Evolutionary conservation across 1,284 basidiomycete genomes (phyloP), one percentile per base, ranked within the genome.

Genomic region (Boletus putidus): DNA sequence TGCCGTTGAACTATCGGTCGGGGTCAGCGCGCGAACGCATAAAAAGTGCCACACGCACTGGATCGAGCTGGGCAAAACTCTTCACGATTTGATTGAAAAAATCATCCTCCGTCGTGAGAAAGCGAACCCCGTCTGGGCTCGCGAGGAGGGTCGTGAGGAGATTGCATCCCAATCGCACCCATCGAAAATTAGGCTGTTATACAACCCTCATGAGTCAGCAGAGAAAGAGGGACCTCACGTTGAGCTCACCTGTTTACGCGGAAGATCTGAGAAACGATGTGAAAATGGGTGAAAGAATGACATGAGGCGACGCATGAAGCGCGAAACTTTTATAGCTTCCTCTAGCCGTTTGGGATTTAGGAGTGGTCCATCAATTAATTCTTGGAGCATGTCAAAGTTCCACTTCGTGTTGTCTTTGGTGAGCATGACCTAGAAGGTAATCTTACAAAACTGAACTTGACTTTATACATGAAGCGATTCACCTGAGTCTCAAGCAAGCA

Each of bases 311-410:
- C 89, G 84, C 59, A 97, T 87, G 65, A 97, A 95, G 68, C 94
- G 89, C 20, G 92, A 89, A 15, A 89, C 92, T 70, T 89, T 91
- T 71, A 96, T 92, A 2, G 93, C 94, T 75, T 99, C 97, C 68
- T 99, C 97, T 70, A 99, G 82, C n/a, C 97, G 81, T 68, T 92
- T 93, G 1, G 94, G 87, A 68, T 96, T 96, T 49, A 95, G 79
- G 50, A 99, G 76, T 1, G 96, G 94, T 0, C 97, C 96, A 66
- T 98, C 94, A 23, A 98, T 84, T 18, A 99, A 80, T 49, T 97
- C 95, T 67, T 91, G 86, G 55, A 99, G 78, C 23, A 86, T 83
- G 6, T 97, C 94, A 68, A 91, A 91, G 67, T 92, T 94, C 97
- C 97, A 99, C 68, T 92, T 95, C 6, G 83, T 86, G 66, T 94